Base-by-base conservation (phyloP, 140 eudicot species). In the Cichorium intybus region DNA sequence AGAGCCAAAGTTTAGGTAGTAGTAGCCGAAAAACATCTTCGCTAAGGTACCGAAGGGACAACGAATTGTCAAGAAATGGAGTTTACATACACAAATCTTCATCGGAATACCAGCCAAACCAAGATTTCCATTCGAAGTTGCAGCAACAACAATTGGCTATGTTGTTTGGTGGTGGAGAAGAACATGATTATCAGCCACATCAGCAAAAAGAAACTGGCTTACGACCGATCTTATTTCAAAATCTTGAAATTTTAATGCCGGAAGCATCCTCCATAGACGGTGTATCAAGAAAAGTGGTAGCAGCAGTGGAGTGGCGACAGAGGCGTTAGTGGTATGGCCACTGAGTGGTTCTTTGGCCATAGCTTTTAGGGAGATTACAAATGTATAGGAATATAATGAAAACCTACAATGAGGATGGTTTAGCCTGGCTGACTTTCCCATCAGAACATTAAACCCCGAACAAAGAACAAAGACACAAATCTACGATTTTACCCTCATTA, bases 71-170 rank as follows among this genome's bases (percentile, higher is more conserved):
- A 80, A 77, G 87, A 78, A 60, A 55, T 70, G 37, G 80, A 82
- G 15, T 57, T 56, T 34, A 56, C 79, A 12, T 16, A 20, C 68
- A 48, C 68, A 16, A 56, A 48, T 70, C 55, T 14, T 27, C 61
- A 46, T 35, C 71, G 63, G 14, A 63, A 5, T 31, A 59, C 45
- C 24, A 64, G 10, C 22, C 58, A 24, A 89, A 89, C 70, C 97
- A 89, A 71, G 97, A 89, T 37, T 62, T 89, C 76, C 97, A 89
- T 70, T 89, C 92, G 97, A 89, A 84, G 69, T 59, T 89, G 24
- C 97, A 89, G 67, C 95, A 86, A 45, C 95, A 89, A 48, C 81
- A 93, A 39, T 58, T 86, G 63, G 86, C 84, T 17, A 75, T 72
- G 84, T 26, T 85, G 47, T 76, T 77, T 26, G 82, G 77, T 27